Evolutionary conservation across 1,284 basidiomycete genomes (phyloP).

Genomic region (Marasmius oreades): DNA sequence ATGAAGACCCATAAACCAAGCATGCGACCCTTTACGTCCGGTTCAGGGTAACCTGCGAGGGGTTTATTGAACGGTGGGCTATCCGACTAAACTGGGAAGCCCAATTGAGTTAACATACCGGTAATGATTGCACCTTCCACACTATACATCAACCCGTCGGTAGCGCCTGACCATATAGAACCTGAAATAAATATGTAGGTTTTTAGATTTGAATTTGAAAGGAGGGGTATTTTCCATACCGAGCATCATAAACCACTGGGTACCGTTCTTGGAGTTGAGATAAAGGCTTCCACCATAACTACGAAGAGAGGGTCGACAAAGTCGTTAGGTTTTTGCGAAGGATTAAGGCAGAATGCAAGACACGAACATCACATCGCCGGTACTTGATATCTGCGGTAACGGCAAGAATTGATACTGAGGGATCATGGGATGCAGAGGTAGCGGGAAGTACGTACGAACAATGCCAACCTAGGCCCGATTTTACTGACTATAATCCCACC

Average conservation of each 20-base stretch:
- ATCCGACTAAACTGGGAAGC: too few species aligned
- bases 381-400: slow-evolving; percentile 26
- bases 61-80: too few species aligned
- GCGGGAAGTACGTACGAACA: slow-evolving; percentile 19
- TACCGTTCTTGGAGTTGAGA: slow-evolving; percentile 31
- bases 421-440: too few species aligned
- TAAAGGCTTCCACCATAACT: slow-evolving; percentile 32
- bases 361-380: slow-evolving; percentile 29
- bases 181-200: slow-evolving; percentile 9
- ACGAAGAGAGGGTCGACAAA: not conserved
- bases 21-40: slow-evolving; percentile 29
- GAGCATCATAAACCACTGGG: slow-evolving; percentile 33
- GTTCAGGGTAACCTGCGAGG: slow-evolving; percentile 33
- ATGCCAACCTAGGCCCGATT: slow-evolving; percentile 26
- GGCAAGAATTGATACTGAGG: too few species aligned
- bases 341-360: not conserved
- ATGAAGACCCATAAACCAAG: slow-evolving; percentile 32
- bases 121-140: slow-evolving; percentile 33
- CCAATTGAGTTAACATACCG: slow-evolving; percentile 18
- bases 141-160: slow-evolving; percentile 31
- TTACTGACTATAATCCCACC: slow-evolving; percentile 32
- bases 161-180: slow-evolving; percentile 28
- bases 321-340: not conserved
- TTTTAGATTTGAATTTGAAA: not conserved
- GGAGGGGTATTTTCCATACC: slow-evolving; percentile 19